These are phyloP conservation scores for Amphibolis antarctica DNA, from an alignment of 106 monocot genomes.

Conservation along the genomic window DNA sequence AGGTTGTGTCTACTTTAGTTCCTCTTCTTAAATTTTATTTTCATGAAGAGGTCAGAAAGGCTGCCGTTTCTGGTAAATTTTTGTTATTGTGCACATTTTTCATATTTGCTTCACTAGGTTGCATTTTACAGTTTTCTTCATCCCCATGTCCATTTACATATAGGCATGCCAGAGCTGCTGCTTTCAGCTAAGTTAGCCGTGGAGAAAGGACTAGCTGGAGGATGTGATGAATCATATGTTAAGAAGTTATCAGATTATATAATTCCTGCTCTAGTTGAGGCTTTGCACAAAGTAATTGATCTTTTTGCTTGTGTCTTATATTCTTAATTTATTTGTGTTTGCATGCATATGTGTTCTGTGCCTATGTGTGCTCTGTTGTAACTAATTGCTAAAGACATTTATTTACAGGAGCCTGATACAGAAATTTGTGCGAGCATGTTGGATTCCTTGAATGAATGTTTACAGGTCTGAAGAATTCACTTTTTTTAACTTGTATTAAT, in stretches of 20 bases:
- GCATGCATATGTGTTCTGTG: too few relatives aligned
- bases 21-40: constrained; percentile 98
- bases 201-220: constrained; percentile 76
- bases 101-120: not conserved
- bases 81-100: not conserved
- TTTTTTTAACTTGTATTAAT: not conserved
- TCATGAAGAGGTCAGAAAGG: constrained; percentile 89
- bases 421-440: constrained; percentile 84
- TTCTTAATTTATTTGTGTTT: not conserved
- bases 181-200: constrained; percentile 81
- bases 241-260: constrained; percentile 88
- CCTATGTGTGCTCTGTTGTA: too few relatives aligned
- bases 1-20: constrained; percentile 92
- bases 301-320: not conserved
- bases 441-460: constrained; percentile 87
- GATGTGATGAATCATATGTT: constrained; percentile 84
- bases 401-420: constrained; percentile 70
- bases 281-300: constrained; percentile 63
- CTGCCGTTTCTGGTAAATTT: constrained; percentile 81
- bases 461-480: constrained; percentile 38
- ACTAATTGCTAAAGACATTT: not conserved
- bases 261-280: constrained; percentile 83
- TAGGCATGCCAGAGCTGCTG: constrained; percentile 97
- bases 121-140: not conserved
- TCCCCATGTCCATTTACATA: not conserved